Evolutionary conservation across 2,329 filamentous ascomycete species (phyloP), one percentile per base, ranked within the genome.

Genomic region (Penicillium sclerotiorum): DNA sequence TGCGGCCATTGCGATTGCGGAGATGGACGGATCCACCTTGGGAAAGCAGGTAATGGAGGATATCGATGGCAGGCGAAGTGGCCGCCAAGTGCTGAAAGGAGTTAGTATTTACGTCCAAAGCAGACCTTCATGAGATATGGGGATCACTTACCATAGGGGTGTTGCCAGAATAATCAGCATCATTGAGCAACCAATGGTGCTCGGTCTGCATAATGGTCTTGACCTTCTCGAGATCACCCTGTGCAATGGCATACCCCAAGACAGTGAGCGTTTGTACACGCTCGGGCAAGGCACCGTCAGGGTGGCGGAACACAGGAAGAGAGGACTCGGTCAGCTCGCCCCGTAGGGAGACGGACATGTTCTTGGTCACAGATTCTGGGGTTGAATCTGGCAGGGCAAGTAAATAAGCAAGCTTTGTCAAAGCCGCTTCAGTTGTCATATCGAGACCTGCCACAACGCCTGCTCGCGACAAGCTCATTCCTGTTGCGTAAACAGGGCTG

Each of bases 401-500:
- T 3, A 96, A 81, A 68, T 95, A 95, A 1, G 90, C 89, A 22
- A 96, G 80, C 71, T 96, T 96, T 17, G 92, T 94, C 59, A 96
- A 81, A 5, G 92, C 92, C 2, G 90, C 92, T 74, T 96, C 92
- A 18, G 88, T 88, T 0, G 92, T 96, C 73, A 96, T 80, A 64
- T 95, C 91, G 58, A 92, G 83, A 5, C 92, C 92, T 58, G 94
- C 92, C 25, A 95, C 89, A 41, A 96, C 90, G 27, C 92, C 92
- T 2, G 89, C 89, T 47, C 86, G 81, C 32, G 89, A 90, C 15
- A 96, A 81, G 33, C 87, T 85, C 58, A 89, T 89, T 8, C 85
- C 88, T 0, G 88, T 84, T 1, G 87, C 88, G 72, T 90, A 91
- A n/a, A 90, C 78, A 3, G 88, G 87, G 43, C 84, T 89, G 17